Conservation (phyloP, 2,329 filamentous ascomycete species). For the Microdochium nivale region DNA sequence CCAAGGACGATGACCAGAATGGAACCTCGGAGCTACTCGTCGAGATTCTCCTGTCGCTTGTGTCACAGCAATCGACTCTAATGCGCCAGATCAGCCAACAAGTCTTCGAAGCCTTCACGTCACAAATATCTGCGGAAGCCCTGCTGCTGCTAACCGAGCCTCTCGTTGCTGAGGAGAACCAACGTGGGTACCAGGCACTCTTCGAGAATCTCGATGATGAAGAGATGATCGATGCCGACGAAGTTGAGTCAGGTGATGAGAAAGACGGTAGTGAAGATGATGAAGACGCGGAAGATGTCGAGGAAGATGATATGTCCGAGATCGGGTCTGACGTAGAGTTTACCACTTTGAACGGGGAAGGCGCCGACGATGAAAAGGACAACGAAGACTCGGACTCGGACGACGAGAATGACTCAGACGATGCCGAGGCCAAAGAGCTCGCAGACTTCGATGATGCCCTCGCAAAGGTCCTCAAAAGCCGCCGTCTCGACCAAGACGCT, state of each 20-base stretch:
- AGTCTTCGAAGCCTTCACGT: conserved; percentile 76
- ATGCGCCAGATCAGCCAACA: conserved; percentile 82
- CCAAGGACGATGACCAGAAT: conserved; percentile 47
- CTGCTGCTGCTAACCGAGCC: conserved; percentile 60
- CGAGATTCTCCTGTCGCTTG: conserved; percentile 83
- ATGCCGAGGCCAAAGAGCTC: conserved; percentile 33
- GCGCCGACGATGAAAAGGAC: conserved; percentile 28
- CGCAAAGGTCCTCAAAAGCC: conserved; percentile 68
- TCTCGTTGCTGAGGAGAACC: conserved; percentile 69
- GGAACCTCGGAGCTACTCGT: conserved; percentile 65
- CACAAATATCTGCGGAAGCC: conserved; percentile 64
- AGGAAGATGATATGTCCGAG: conserved; percentile 30
- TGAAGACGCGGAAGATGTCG: conserved; percentile 28
- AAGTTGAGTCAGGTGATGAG: conserved; percentile 25
- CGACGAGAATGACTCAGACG: conserved; percentile 31
- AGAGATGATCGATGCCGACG: conserved; percentile 38
- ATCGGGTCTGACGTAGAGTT: conserved; percentile 33
- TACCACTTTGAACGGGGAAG: conserved; percentile 27
- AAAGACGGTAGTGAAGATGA: conserved; percentile 32
- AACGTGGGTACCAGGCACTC: conserved; percentile 75
- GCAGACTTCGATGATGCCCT: conserved; percentile 63
- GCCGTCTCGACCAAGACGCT: conserved; percentile 50
- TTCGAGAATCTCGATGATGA: conserved; percentile 66
- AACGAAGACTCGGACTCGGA: conserved; percentile 31
- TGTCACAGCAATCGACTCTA: conserved; percentile 75